Evolutionary conservation across 208 protist genomes (phyloP).

Genomic region (Leishmania major): DNA sequence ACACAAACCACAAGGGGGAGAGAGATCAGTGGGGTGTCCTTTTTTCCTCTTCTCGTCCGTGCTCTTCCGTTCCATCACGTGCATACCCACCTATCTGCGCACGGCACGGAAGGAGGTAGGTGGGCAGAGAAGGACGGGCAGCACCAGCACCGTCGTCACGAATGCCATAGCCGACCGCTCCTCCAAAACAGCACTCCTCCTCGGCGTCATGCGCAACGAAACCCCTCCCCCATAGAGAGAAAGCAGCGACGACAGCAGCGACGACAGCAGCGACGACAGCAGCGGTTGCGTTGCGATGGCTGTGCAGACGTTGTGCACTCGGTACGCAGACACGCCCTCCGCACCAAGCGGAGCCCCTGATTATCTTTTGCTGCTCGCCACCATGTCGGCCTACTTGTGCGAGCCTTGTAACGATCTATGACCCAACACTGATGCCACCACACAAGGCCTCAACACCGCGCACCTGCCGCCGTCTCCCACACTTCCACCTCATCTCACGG

Average conservation of each 20-base stretch:
- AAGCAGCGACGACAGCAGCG: not conserved
- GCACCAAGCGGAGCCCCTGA: not conserved
- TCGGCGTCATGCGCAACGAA: not conserved
- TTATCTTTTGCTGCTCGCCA: not conserved
- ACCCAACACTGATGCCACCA: not conserved
- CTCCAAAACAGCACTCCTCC: not conserved
- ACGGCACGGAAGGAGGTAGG: not conserved
- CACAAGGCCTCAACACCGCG: not conserved
- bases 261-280: not conserved
- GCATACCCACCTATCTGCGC: not conserved
- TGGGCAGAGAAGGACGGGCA: not conserved
- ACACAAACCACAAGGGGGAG: not conserved
- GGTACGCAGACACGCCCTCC: not conserved
- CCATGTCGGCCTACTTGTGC: not conserved
- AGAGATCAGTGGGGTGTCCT: not conserved
- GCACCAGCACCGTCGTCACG: not conserved
- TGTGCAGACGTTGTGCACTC: not conserved
- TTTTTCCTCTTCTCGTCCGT: not conserved
- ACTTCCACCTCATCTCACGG: slow-evolving; percentile 10
- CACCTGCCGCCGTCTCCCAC: not conserved
- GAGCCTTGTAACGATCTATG: no score
- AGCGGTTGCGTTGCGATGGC: not conserved
- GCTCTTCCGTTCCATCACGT: not conserved
- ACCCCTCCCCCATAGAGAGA: not conserved
- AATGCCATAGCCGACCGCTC: not conserved